Base-by-base conservation (phyloP, 192 early-diverging fungal genomes). In the Coemansia sp. region DNA sequence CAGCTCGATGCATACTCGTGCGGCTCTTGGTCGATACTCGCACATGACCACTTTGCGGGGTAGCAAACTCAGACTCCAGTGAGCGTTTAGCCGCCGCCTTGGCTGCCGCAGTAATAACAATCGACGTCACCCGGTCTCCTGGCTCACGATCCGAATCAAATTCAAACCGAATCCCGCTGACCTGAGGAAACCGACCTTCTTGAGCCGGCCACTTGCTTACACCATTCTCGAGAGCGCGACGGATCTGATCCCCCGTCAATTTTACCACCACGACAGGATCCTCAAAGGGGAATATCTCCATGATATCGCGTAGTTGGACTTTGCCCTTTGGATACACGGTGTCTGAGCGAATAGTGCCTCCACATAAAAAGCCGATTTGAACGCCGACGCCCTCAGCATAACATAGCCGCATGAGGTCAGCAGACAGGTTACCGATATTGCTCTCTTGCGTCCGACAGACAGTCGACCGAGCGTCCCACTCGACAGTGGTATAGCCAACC, bases 241-340 rank as follows among this genome's bases (percentile, higher is more conserved):
- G 84, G 55, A 90, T 67, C 66, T 90, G 86, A 32, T 81, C 76
- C 6, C 90, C 90, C 2, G 87, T 89, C 21, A 91, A 53, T 42
- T 66, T 61, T 17, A 91, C 76, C 10, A 91, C 89, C 2, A 91
- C 87, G 1, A 86, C 64, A 7, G 89, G 89, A 53, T 91, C 90
- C 46, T 88, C 86, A 28, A 90, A 91, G 30, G 90, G 90, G 63
- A 91, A 89, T 19, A 87, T 75, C 37, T 88, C 86, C 77, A 89
- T 83, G 28, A 91, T 73, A 52, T 90, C 88, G 19, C 85, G 86
- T 57, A 91, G 66, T 14, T 82, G 86, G 44, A 91, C 72, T 17
- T 73, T 69, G 5, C 89, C 90, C 26, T 76, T 68, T 0, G 75
- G 75, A 58, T 86, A 80, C 3, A 88, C 79, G 26, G 67, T 81